These are phyloP conservation scores for Apophysomyces sp. DNA, from an alignment of 371 early-diverging fungal species.

Conservation along the genomic window DNA sequence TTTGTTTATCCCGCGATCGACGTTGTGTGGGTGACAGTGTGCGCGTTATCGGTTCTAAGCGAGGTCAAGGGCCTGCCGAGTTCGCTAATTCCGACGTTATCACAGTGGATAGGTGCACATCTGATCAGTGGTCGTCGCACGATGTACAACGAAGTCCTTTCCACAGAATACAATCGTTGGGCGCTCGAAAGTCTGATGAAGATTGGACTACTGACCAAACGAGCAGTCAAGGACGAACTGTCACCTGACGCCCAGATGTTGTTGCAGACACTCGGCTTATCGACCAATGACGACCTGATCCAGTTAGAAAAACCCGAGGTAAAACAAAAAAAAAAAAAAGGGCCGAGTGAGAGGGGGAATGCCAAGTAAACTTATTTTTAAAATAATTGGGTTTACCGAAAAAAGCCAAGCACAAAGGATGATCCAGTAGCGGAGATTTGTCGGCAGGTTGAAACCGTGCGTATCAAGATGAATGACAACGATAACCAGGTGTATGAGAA, in stretches of 20 bases:
- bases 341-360: too few relatives aligned
- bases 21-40: constrained; percentile 29
- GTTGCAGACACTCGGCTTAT: constrained; percentile 26
- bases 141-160: constrained; percentile 33
- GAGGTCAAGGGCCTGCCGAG: constrained; percentile 23
- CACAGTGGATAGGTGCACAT: constrained; percentile 39
- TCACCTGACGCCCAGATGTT: constrained; percentile 33
- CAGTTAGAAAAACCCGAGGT: background rate
- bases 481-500: constrained; percentile 22
- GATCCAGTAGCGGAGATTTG: constrained; percentile 20
- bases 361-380: background rate
- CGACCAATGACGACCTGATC: constrained; percentile 26
- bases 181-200: constrained; percentile 16
- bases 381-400: background rate
- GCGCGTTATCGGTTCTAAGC: constrained; percentile 23
- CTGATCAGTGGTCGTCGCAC: constrained; percentile 38
- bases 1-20: constrained; percentile 33
- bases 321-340: too few relatives aligned
- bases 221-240: constrained; percentile 19
- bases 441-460: constrained; percentile 24
- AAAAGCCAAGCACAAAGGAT: background rate
- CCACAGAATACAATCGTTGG: constrained; percentile 24
- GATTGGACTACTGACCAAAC: constrained; percentile 14
- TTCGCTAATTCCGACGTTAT: constrained; percentile 20
- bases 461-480: constrained; percentile 15